Conservation (phyloP, 2,329 filamentous ascomycete genomes). For the Epichloe uncinata region DNA sequence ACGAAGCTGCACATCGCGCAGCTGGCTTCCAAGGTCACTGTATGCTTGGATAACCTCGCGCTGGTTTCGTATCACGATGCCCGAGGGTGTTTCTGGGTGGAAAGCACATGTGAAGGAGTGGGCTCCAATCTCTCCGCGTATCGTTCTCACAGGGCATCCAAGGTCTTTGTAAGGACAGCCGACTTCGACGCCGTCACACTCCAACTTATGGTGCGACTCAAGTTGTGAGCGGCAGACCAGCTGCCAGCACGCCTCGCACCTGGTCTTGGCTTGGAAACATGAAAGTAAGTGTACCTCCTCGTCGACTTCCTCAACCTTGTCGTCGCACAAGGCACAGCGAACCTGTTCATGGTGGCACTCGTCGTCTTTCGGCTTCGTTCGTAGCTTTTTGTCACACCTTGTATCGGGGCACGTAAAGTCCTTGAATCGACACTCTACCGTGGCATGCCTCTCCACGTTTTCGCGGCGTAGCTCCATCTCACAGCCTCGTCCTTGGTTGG, state of each 20-base stretch:
- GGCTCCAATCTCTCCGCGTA: conserved; percentile 24
- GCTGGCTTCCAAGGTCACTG: conserved; percentile 20
- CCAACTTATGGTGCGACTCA: conserved; percentile 30
- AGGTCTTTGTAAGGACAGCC: conserved; percentile 32
- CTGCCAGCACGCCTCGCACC: conserved; percentile 36
- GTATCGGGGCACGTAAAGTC: conserved; percentile 42
- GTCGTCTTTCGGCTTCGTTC: conserved; percentile 35
- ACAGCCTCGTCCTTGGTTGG: conserved; percentile 39
- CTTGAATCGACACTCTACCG: conserved; percentile 41
- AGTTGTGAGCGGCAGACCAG: conserved; percentile 31
- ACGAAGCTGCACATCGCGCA: conserved; percentile 21
- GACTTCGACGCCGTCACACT: conserved; percentile 37
- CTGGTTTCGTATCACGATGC: conserved; percentile 35
- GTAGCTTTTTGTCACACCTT: conserved; percentile 37
- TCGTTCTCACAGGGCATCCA: conserved; percentile 21
- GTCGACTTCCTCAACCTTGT: conserved; percentile 32
- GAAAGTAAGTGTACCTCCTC: conserved; percentile 21
- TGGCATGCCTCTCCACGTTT: conserved; percentile 41
- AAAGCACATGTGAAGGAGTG: conserved; percentile 39
- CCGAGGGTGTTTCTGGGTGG: conserved; percentile 34
- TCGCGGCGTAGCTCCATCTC: conserved; percentile 36
- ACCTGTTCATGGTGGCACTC: conserved; percentile 41
- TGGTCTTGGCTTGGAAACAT: conserved; percentile 33
- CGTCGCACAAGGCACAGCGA: conserved; percentile 41
- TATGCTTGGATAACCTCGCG: conserved; percentile 33